Evolutionary conservation across 83 land plant species (phyloP).

Genomic region (Diphasiastrum complanatum): DNA sequence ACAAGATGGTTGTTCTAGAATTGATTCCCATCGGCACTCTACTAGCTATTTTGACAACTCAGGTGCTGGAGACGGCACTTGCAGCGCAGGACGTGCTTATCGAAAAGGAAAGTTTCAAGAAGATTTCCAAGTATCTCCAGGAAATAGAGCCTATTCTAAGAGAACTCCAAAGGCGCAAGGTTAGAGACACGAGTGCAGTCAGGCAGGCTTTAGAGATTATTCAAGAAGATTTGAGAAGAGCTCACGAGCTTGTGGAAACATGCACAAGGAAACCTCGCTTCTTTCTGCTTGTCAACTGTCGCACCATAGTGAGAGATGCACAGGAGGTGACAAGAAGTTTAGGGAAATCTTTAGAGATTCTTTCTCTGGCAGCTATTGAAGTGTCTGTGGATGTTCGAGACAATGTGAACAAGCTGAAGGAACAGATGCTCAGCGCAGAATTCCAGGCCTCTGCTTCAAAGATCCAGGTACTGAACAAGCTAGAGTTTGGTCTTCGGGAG

Average conservation of each 20-base stretch:
- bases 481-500: slow-evolving; percentile 44
- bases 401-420: slow-evolving; percentile 39
- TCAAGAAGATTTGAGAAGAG: slow-evolving; percentile 39
- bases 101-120: slow-evolving; percentile 50
- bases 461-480: slow-evolving; percentile 38
- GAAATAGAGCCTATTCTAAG: slow-evolving; percentile 41
- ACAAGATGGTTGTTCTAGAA: slow-evolving; percentile 36
- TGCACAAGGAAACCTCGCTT: slow-evolving; percentile 39
- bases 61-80: slow-evolving; percentile 45
- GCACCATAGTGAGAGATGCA: slow-evolving; percentile 41
- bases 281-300: slow-evolving; percentile 47
- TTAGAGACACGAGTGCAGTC: slow-evolving; percentile 41
- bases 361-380: slow-evolving; percentile 51
- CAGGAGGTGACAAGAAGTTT: slow-evolving; percentile 44
- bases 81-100: slow-evolving; percentile 56
- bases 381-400: slow-evolving; percentile 41
- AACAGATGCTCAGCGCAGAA: slow-evolving; percentile 48
- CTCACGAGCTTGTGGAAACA: slow-evolving; percentile 30
- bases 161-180: slow-evolving; percentile 25
- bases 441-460: slow-evolving; percentile 42
- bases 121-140: slow-evolving; percentile 35
- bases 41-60: slow-evolving; percentile 40
- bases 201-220: slow-evolving; percentile 37
- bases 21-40: slow-evolving; percentile 52
- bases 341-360: slow-evolving; percentile 43